These are phyloP conservation scores for Irpex sp. DNA, from an alignment of 1,284 basidiomycete species.

Conservation along the genomic window DNA sequence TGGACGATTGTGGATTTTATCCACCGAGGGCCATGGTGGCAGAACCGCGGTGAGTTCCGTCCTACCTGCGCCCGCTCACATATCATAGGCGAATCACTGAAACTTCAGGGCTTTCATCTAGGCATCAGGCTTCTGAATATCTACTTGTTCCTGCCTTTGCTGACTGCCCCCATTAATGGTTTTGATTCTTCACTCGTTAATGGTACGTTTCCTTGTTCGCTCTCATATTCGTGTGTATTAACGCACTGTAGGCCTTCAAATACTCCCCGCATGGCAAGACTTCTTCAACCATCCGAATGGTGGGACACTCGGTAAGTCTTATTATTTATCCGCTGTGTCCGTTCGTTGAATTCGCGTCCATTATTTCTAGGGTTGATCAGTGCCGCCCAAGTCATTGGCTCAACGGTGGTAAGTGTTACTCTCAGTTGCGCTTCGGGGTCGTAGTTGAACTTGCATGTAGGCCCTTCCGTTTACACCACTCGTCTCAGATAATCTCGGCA, in stretches of 20 bases:
- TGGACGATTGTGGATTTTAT: slow-evolving; percentile 57
- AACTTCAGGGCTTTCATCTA: slow-evolving; percentile 19
- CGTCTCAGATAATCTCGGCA: slow-evolving; percentile 53
- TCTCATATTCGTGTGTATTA: not conserved
- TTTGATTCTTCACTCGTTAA: slow-evolving; percentile 62
- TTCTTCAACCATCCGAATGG: slow-evolving; percentile 52
- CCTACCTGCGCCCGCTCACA: not conserved
- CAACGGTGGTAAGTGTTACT: slow-evolving; percentile 42
- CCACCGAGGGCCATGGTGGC: slow-evolving; percentile 59
- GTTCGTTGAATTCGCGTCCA: not conserved
- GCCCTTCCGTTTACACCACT: slow-evolving; percentile 57
- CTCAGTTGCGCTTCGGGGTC: not conserved
- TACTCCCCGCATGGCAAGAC: slow-evolving; percentile 56
- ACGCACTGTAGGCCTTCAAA: slow-evolving; percentile 48
- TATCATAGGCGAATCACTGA: not conserved
- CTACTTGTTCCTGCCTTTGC: slow-evolving; percentile 52
- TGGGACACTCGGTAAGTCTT: slow-evolving; percentile 42
- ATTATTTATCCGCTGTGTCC: not conserved
- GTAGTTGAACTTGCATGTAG: slow-evolving; percentile 24
- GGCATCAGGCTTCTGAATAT: slow-evolving; percentile 60
- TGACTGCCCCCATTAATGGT: slow-evolving; percentile 60
- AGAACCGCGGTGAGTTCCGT: slow-evolving; percentile 44
- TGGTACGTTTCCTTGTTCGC: slow-evolving; percentile 32
- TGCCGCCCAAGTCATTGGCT: slow-evolving; percentile 60
- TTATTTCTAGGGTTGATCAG: slow-evolving; percentile 48